Conservation (phyloP, 371 early-diverging fungal genomes). For the Mucor saturninus region DNA sequence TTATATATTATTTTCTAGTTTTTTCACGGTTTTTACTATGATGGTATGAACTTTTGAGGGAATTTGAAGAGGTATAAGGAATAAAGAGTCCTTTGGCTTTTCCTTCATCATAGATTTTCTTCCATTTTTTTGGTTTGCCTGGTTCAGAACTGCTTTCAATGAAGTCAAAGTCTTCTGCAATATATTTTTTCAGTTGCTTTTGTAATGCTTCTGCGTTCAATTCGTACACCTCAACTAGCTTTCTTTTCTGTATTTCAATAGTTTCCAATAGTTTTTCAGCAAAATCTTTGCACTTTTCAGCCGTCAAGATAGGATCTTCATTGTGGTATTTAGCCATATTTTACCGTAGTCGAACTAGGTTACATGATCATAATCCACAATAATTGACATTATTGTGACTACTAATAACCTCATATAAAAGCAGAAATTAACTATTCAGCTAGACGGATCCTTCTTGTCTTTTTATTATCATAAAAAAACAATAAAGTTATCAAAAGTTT, state of each 20-base stretch:
- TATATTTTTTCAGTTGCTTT: conserved; percentile 21
- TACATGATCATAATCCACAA: too few relatives aligned
- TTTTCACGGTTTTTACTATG: conserved; percentile 17
- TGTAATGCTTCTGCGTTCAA: conserved; percentile 18
- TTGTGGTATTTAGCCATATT: too few relatives aligned
- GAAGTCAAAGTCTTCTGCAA: conserved; percentile 24
- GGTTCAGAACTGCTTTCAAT: conserved; percentile 25
- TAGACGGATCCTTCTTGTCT: too few relatives aligned
- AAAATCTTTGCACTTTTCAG: conserved; percentile 24
- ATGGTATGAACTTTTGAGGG: neutral
- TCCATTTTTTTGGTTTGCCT: conserved; percentile 22
- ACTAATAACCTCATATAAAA: too few relatives aligned
- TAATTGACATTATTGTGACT: too few relatives aligned
- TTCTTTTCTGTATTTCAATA: conserved; percentile 24
- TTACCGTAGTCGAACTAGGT: too few relatives aligned
- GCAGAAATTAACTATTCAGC: too few relatives aligned
- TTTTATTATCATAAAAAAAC: too few relatives aligned
- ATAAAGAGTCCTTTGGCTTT: neutral
- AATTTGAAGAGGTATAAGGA: neutral
- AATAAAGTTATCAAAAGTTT: too few relatives aligned
- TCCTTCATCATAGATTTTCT: conserved; percentile 11
- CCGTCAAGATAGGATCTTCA: conserved; percentile 25
- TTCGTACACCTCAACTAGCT: conserved; percentile 17
- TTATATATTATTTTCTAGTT: conserved; percentile 10
- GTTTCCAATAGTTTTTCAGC: conserved; percentile 20